Base-by-base conservation (phyloP, 1,284 basidiomycete species). In the Athelia psychrophila region DNA sequence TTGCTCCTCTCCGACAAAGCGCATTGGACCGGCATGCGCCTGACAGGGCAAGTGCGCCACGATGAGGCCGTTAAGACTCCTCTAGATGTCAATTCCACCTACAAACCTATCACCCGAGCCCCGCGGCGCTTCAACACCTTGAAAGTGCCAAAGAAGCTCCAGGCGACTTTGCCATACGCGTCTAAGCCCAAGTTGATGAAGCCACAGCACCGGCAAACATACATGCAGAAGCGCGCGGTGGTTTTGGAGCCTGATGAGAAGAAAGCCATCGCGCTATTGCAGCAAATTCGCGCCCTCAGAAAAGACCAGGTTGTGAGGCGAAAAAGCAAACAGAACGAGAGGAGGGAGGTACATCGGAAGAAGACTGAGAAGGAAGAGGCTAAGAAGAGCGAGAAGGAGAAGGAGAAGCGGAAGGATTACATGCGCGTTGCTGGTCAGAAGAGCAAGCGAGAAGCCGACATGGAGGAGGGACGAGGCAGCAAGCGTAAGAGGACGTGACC, bases 171-270 rank as follows among this genome's bases (percentile, higher is more conserved):
- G 18, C 97, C 97, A 0, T 99, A 89, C 65, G 91, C 93, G 3
- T 91, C 91, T 44, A 99, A 99, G 71, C 92, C 95, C 18, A 93
- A 93, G 67, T 66, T 87, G 38, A 88, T 91, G 78, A 81, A 83
- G 59, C 78, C 88, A 12, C 92, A 93, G 70, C 72, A 73, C 38
- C 76, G 78, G 51, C 77, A 83, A 64, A 96, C 95, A 19, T 96
- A 97, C 68, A 70, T 96, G 65, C 91, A 95, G 69, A 91, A 90
- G 65, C 87, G 95, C 16, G 95, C 96, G 0, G 95, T 98, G 16
- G 87, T 99, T 42, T 79, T 99, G 77, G 92, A 96, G 65, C 90
- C 92, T 2, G 93, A 97, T 63, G 96, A 99, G 77, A 93, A 89
- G 76, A 90, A 86, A 65, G 95, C 96, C 0, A 75, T 98, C 22